Evolutionary conservation across 768 basidiomycete species (phyloP).

Genomic region (Myochromella boudieri): DNA sequence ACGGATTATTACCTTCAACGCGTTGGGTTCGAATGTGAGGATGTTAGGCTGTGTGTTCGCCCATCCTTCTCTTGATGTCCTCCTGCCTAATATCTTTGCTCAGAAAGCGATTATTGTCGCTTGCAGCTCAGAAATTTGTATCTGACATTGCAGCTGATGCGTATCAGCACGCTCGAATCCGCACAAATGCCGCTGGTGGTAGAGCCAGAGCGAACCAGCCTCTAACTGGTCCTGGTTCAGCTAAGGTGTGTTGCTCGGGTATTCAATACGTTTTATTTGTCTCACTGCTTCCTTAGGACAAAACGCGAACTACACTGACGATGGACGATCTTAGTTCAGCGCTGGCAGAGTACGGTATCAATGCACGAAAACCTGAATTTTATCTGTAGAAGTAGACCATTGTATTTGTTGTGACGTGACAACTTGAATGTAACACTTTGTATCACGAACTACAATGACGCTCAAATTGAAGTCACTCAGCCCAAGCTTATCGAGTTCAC

Average conservation of each 20-base stretch:
- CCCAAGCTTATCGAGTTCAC: constrained; percentile 18
- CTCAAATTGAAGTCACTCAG: constrained; percentile 45
- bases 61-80: background rate
- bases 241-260: constrained; percentile 48
- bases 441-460: constrained; percentile 28
- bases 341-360: constrained; percentile 94
- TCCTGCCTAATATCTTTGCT: background rate
- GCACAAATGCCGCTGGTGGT: constrained; percentile 82
- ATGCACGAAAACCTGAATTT: constrained; percentile 91
- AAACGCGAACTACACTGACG: constrained; percentile 89
- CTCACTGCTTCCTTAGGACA: constrained; percentile 52
- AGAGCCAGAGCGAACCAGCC: constrained; percentile 64
- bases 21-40: constrained; percentile 94
- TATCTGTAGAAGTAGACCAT: constrained; percentile 54
- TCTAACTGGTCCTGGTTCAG: constrained; percentile 54
- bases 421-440: background rate
- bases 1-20: constrained; percentile 96
- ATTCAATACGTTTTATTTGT: background rate
- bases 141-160: constrained; percentile 96
- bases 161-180: constrained; percentile 95
- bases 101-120: constrained; percentile 91
- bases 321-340: constrained; percentile 97
- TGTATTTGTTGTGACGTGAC: background rate
- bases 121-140: constrained; percentile 97
- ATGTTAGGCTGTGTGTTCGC: constrained; percentile 78